Evolutionary conservation across 805 yeast species (phyloP).

Genomic region (Cyberlindnera xylosilytica): DNA sequence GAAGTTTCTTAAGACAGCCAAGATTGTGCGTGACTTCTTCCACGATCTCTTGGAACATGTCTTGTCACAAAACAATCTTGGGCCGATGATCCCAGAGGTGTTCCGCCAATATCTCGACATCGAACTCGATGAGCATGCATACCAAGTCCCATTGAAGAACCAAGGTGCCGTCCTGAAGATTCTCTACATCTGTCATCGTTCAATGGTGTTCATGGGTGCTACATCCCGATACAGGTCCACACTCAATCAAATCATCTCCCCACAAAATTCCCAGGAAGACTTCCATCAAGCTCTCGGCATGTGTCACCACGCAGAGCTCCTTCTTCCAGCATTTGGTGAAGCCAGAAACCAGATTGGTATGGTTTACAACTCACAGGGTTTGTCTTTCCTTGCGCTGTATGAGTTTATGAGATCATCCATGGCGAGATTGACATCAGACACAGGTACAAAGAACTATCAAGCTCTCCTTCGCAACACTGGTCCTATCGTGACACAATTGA

Average conservation of each 20-base stretch:
- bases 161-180: conserved; percentile 22
- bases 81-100: conserved; percentile 22
- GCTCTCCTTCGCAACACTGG: conserved; percentile 31
- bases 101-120: conserved; percentile 17
- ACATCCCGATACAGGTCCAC: conserved; percentile 53
- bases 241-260: conserved; percentile 27
- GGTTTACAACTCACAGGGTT: conserved; percentile 39
- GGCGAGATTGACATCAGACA: conserved; percentile 38
- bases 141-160: conserved; percentile 11
- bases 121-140: conserved; percentile 7
- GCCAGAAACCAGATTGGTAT: conserved; percentile 61
- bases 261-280: conserved; percentile 36
- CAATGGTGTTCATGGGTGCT: conserved; percentile 54
- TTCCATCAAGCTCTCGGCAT: conserved; percentile 43
- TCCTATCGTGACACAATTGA: conserved; percentile 27
- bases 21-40: conserved; percentile 48
- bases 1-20: conserved; percentile 45
- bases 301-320: conserved; percentile 50
- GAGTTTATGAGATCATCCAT: conserved; percentile 45
- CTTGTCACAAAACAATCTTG: conserved; percentile 35
- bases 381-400: conserved; percentile 30
- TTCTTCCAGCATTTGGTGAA: conserved; percentile 68
- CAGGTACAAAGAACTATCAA: conserved; percentile 37
- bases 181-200: conserved; percentile 45
- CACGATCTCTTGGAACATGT: conserved; percentile 38